Evolutionary conservation across 2,329 filamentous ascomycete species (phyloP).

Genomic region (Laburnicola sp.): DNA sequence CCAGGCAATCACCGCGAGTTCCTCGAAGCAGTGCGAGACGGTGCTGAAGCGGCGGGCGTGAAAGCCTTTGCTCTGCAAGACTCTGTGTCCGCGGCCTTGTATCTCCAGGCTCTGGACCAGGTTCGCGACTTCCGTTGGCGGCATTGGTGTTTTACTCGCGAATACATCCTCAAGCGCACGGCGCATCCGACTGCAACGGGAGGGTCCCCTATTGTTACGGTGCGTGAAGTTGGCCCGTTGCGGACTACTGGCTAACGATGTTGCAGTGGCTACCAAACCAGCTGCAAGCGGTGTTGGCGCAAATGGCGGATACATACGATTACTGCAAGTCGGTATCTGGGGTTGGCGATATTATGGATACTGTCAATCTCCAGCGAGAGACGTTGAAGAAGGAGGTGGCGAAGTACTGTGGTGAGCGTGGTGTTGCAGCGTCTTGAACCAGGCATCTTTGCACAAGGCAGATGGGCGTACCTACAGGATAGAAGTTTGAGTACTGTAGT

Average conservation of each 20-base stretch:
- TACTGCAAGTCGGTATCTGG: constrained; percentile 51
- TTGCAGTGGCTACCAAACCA: constrained; percentile 75
- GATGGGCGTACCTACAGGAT: not conserved
- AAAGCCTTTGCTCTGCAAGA: constrained; percentile 67
- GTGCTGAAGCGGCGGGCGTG: constrained; percentile 56
- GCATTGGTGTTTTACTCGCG: constrained; percentile 82
- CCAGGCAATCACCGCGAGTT: constrained; percentile 89
- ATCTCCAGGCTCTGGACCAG: constrained; percentile 64
- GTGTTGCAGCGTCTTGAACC: constrained; percentile 36
- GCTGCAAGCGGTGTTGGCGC: constrained; percentile 70
- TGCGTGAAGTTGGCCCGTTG: constrained; percentile 23
- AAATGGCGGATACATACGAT: constrained; percentile 66
- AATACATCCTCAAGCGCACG: constrained; percentile 81
- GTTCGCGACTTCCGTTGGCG: constrained; percentile 81
- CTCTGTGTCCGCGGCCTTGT: constrained; percentile 56
- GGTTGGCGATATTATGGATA: constrained; percentile 68
- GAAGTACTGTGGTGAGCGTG: constrained; percentile 71
- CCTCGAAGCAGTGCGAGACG: constrained; percentile 68
- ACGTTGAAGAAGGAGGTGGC: constrained; percentile 72
- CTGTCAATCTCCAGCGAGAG: constrained; percentile 64
- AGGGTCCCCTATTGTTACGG: constrained; percentile 77
- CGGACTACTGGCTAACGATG: constrained; percentile 12
- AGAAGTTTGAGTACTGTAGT: not conserved
- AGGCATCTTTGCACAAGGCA: too few relatives aligned
- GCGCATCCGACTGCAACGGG: constrained; percentile 77